These are phyloP conservation scores for Colletotrichum ledebouriae DNA, from an alignment of 2,329 filamentous ascomycete species.

Conservation along the genomic window DNA sequence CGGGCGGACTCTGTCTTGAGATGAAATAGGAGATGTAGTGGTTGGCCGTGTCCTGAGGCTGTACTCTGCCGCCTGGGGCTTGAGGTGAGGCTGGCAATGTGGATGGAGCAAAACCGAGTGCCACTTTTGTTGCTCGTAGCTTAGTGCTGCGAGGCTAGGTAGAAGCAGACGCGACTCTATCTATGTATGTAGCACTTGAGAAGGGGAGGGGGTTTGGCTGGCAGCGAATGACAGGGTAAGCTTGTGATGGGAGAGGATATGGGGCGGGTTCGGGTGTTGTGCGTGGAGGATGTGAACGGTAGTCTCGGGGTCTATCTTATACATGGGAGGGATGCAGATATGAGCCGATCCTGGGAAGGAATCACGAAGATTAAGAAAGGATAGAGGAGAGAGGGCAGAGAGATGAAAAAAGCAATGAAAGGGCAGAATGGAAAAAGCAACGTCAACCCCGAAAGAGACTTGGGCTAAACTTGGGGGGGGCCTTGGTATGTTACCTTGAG, in stretches of 20 bases:
- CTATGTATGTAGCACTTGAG: constrained; percentile 26
- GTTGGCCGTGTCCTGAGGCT: constrained; percentile 26
- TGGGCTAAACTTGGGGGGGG: constrained; percentile 29
- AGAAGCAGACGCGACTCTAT: constrained; percentile 11
- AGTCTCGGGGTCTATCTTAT: constrained; percentile 40
- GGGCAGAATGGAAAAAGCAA: constrained; percentile 36
- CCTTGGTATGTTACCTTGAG: constrained; percentile 14
- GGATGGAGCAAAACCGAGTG: constrained; percentile 28
- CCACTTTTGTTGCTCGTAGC: constrained; percentile 36
- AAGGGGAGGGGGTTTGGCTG: constrained; percentile 34
- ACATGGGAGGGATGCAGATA: constrained; percentile 40
- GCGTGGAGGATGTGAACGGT: constrained; percentile 38
- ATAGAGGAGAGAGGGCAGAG: constrained; percentile 11
- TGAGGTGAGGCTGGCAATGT: constrained; percentile 39
- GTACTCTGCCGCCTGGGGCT: constrained; percentile 30
- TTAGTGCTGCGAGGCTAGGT: constrained; percentile 35
- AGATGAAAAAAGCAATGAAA: constrained; percentile 24
- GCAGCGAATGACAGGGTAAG: constrained; percentile 33
- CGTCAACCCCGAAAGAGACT: constrained; percentile 26
- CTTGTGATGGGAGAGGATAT: constrained; percentile 37
- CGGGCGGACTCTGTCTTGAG: constrained; percentile 33
- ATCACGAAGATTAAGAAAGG: constrained; percentile 13
- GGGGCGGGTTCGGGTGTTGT: constrained; percentile 34
- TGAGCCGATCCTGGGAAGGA: constrained; percentile 28
- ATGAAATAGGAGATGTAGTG: constrained; percentile 20